Evolutionary conservation across 1,139 yeast species (phyloP).

Genomic region (Kodamaea plutei): DNA sequence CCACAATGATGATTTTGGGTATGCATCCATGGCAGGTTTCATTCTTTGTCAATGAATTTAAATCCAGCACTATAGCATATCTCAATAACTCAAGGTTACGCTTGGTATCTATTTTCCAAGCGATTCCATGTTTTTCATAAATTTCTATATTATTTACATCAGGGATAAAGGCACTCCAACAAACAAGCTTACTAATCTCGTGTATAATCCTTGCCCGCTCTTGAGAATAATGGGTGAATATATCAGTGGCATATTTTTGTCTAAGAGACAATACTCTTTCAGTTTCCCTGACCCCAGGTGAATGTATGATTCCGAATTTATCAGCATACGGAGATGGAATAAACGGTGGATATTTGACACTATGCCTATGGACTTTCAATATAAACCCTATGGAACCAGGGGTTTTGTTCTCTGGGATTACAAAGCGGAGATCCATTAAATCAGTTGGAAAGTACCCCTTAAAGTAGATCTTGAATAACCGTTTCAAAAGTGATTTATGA

Average conservation of each 20-base stretch:
- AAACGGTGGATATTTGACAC: slow-evolving; percentile 16
- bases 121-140: slow-evolving; percentile 21
- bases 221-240: slow-evolving; percentile 35
- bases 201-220: slow-evolving; percentile 36
- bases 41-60: too few relatives aligned
- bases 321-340: slow-evolving; percentile 42
- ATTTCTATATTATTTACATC: slow-evolving; percentile 16
- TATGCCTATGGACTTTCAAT: slow-evolving; percentile 2
- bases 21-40: too few relatives aligned
- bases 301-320: slow-evolving; percentile 31
- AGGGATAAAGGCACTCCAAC: slow-evolving; percentile 32
- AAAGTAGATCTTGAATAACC: too few relatives aligned
- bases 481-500: too few relatives aligned
- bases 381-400: slow-evolving; percentile 6
- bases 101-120: slow-evolving; percentile 9
- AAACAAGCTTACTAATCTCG: slow-evolving; percentile 33
- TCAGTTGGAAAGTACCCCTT: too few relatives aligned
- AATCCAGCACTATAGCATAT: too few relatives aligned
- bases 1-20: too few relatives aligned
- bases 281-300: slow-evolving; percentile 33
- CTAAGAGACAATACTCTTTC: slow-evolving; percentile 24
- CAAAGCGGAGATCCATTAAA: too few relatives aligned
- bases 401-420: too few relatives aligned
- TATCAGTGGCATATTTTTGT: slow-evolving; percentile 36
- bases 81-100: too few relatives aligned